phyloP scores from a whole-genome alignment of 768 basidiomycete species.

The Lactifluus hygrophoroides region DNA sequence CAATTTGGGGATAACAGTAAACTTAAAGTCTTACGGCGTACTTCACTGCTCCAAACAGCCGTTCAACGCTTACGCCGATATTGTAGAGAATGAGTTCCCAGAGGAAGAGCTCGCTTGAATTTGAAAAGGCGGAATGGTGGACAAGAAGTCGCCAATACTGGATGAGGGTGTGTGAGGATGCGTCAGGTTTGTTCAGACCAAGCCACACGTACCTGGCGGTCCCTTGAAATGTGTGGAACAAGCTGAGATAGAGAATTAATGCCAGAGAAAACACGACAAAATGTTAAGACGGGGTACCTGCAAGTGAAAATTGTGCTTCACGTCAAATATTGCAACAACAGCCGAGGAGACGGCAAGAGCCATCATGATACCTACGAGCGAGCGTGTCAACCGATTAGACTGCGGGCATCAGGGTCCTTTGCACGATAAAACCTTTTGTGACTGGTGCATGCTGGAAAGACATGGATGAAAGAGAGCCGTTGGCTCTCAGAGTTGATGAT shows the following conservation, averaged over 20 bases:
- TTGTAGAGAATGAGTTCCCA: conserved; percentile 68
- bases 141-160: conserved; percentile 81
- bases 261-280: not conserved
- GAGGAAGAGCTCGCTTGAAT: conserved; percentile 79
- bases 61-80: conserved; percentile 62
- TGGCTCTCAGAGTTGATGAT: too few relatives aligned
- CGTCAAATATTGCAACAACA: conserved; percentile 66
- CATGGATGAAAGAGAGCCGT: too few relatives aligned
- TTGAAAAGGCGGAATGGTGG: conserved; percentile 72
- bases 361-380: conserved; percentile 63
- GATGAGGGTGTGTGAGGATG: not conserved
- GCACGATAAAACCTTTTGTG: conserved; percentile 51
- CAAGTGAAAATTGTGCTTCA: conserved; percentile 84
- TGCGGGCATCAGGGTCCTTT: not conserved
- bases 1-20: not conserved
- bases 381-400: not conserved
- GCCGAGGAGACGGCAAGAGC: conserved; percentile 64
- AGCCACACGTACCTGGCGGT: conserved; percentile 62
- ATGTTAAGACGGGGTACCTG: conserved; percentile 40
- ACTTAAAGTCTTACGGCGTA: conserved; percentile 56
- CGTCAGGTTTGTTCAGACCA: not conserved
- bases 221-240: conserved; percentile 80
- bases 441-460: conserved; percentile 81
- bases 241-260: conserved; percentile 37
- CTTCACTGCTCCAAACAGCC: conserved; percentile 81